These are phyloP conservation scores for Rutidosis leptorrhynchoides DNA, from an alignment of 129 eudicot species.

Conservation along the genomic window DNA sequence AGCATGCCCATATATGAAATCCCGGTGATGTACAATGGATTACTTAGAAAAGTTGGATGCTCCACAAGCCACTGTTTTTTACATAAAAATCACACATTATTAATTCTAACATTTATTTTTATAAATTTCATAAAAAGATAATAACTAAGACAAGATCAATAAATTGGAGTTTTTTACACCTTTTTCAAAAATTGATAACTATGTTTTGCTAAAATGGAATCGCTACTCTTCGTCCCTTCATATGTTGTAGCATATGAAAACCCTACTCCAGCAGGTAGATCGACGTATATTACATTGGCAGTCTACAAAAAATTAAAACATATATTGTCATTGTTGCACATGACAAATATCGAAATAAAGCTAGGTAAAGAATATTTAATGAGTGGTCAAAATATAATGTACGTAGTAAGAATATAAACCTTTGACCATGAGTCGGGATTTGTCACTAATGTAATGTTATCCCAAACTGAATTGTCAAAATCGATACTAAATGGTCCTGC, in stretches of 20 bases:
- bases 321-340: neutral
- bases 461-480: conserved; percentile 1
- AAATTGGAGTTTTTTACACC: conserved; percentile 8
- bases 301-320: conserved; percentile 20
- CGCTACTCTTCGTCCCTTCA: conserved; percentile 20
- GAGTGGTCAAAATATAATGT: neutral
- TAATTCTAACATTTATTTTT: neutral
- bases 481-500: conserved; percentile 25
- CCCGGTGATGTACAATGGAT: conserved; percentile 30
- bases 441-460: conserved; percentile 25
- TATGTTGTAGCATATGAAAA: conserved; percentile 31
- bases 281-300: conserved; percentile 34
- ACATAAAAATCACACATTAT: neutral
- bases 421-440: conserved; percentile 31
- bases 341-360: neutral
- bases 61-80: conserved; percentile 26
- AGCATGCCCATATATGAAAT: conserved; percentile 26
- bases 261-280: conserved; percentile 35
- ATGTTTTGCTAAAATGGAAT: conserved; percentile 23
- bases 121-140: neutral
- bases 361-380: neutral
- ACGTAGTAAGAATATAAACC: neutral
- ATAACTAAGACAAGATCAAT: neutral
- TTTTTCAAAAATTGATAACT: conserved; percentile 31
- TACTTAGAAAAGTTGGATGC: conserved; percentile 20